phyloP scores from a whole-genome alignment of 805 yeast species.

The Starmerella roubikii region DNA sequence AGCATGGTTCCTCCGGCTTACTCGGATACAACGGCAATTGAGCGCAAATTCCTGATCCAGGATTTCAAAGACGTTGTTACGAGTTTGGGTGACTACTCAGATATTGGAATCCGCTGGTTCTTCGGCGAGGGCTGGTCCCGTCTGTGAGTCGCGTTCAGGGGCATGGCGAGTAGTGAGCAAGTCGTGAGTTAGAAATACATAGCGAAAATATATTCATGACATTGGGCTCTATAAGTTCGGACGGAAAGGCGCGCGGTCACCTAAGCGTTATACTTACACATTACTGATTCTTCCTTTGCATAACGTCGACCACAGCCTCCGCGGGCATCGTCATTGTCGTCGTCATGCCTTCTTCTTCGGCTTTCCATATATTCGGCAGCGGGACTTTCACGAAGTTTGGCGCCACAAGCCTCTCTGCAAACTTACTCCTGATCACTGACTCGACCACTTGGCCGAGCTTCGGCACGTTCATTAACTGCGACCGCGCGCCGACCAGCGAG shows the following conservation, averaged over 20 bases:
- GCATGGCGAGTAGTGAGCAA: neutral
- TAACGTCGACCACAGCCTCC: slow-evolving; percentile 4
- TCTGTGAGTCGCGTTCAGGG: slow-evolving; percentile 1
- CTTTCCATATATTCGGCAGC: slow-evolving; percentile 38
- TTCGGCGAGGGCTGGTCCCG: slow-evolving; percentile 11
- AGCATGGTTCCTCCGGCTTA: slow-evolving; percentile 26
- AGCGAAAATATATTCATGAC: neutral
- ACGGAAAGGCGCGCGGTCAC: no score
- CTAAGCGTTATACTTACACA: neutral
- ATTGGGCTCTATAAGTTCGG: no score
- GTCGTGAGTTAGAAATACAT: no score
- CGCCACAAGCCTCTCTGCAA: slow-evolving; percentile 81
- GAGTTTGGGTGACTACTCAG: slow-evolving; percentile 19
- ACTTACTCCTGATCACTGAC: slow-evolving; percentile 71
- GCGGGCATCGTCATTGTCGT: slow-evolving; percentile 2
- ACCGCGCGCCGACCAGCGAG: slow-evolving; percentile 82
- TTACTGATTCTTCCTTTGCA: neutral
- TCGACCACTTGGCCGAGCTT: slow-evolving; percentile 78
- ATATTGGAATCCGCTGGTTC: slow-evolving; percentile 26
- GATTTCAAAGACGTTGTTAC: slow-evolving; percentile 16
- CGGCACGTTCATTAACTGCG: slow-evolving; percentile 86
- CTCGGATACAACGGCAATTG: slow-evolving; percentile 8
- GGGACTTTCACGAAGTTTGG: slow-evolving; percentile 80
- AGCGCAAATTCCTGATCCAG: slow-evolving; percentile 15
- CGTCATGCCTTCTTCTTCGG: slow-evolving; percentile 1